Percentiles rank a stretch among this genome's conserved stretches.
Conservation (phyloP, 805 yeast species). For the Candida mattraensis region DNA sequence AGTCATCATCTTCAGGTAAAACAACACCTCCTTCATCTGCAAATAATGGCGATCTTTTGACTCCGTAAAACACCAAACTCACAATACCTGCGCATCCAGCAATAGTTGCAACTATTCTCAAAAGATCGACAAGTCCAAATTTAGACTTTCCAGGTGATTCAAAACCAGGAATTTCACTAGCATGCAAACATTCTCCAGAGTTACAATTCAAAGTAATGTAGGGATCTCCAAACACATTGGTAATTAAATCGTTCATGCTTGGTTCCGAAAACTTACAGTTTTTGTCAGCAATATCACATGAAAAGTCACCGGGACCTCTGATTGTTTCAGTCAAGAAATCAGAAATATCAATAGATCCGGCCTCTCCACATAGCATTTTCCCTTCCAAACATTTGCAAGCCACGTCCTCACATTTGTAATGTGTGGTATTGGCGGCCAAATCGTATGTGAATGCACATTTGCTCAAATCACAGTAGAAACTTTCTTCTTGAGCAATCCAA, state of each 20-base stretch:
- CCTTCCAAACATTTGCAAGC: conserved; percentile 91
- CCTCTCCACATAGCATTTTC: conserved; percentile 89
- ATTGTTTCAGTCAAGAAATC: conserved; percentile 90
- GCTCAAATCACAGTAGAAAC: conserved; percentile 83
- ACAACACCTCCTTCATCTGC: conserved; percentile 27
- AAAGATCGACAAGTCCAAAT: conserved; percentile 45
- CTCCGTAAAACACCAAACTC: conserved; percentile 45
- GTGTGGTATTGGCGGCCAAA: conserved; percentile 60
- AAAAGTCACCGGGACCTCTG: conserved; percentile 88
- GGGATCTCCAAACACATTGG: conserved; percentile 93
- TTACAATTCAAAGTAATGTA: conserved; percentile 76
- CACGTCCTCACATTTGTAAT: conserved; percentile 73
- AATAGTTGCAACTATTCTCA: conserved; percentile 45
- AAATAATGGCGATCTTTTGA: conserved; percentile 64
- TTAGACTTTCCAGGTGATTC: conserved; percentile 56
- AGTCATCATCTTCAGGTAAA: conserved; percentile 29
- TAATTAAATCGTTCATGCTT: conserved; percentile 88
- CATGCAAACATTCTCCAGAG: conserved; percentile 91
- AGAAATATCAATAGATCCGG: conserved; percentile 91
- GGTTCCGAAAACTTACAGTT: conserved; percentile 89
- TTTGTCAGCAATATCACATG: conserved; percentile 64
- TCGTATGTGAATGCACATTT: conserved; percentile 73
- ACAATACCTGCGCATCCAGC: conserved; percentile 43
- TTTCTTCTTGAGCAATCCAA: conserved; percentile 90
- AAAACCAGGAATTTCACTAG: conserved; percentile 91